Conservation (phyloP, 495 filamentous ascomycete species). For the Chaetomium tenue region DNA sequence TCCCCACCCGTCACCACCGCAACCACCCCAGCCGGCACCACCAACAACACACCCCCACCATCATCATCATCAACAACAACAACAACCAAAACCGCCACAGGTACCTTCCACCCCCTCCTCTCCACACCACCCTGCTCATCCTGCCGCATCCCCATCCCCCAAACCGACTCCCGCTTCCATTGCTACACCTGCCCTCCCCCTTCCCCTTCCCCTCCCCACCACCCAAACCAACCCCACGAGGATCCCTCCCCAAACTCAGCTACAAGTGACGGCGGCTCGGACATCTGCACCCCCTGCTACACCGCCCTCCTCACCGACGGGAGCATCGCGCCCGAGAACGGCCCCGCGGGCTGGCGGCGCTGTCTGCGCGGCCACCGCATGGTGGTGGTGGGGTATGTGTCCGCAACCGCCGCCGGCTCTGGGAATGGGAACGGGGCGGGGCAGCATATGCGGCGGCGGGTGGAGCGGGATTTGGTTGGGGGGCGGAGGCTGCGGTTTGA, state of each 20-base stretch:
- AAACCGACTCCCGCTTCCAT: constrained; percentile 67
- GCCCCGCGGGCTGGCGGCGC: constrained; percentile 73
- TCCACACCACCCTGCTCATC: constrained; percentile 71
- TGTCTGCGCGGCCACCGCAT: constrained; percentile 77
- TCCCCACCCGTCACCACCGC: constrained; percentile 13
- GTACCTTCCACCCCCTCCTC: constrained; percentile 49
- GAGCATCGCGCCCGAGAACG: constrained; percentile 69
- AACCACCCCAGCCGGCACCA: constrained; percentile 18
- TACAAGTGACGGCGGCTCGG: constrained; percentile 63
- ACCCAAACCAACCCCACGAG: constrained; percentile 34
- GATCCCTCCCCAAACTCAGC: constrained; percentile 34
- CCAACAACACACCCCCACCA: not conserved
- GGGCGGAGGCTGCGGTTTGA: constrained; percentile 56
- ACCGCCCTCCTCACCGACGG: constrained; percentile 56
- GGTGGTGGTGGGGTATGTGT: constrained; percentile 69
- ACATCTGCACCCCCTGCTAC: constrained; percentile 80
- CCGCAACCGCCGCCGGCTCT: not conserved
- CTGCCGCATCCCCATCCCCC: constrained; percentile 68
- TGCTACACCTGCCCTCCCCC: constrained; percentile 50
- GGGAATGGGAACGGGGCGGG: not conserved
- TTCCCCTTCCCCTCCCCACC: not conserved
- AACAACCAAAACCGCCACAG: constrained; percentile 35
- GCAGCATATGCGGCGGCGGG: constrained; percentile 29
- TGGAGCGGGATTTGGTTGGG: constrained; percentile 66
- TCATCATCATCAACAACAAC: too few species aligned